Evolutionary conservation across 345 rosid species (phyloP), one percentile per base, ranked within the genome.

Genomic region (Gossypium turneri): DNA sequence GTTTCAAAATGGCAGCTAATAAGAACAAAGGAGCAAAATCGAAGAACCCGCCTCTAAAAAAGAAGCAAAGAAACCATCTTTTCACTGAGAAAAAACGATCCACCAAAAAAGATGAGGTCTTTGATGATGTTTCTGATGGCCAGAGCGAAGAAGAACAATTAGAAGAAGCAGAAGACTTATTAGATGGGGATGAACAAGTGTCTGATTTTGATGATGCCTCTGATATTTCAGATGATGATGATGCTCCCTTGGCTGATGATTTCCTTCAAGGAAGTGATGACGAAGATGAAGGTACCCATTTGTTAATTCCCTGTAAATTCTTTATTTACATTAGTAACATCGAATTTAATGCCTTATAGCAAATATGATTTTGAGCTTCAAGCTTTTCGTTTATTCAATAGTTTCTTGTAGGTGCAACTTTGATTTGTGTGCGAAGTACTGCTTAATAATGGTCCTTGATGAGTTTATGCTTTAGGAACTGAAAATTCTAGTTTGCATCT

Each of bases 211-310:
- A 52, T 56, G 66, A 77, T 52, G 93, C 80, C 61, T 88, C 90
- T 20, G 91, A 87, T 17, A 73, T 79, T 20, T 83, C 86, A 81
- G 90, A 45, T 3, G 90, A 85, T 79, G 90, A 87, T 64, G 92
- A 90, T 69, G 92, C 81, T 65, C 88, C 87, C 2, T 75, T 90
- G 27, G 86, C 90, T 6, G 88, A 87, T 68, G 91, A 88, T 80
- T 88, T 88, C 61, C 87, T 87, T 47, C 86, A 74, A 73, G 89
- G 83, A 78, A 78, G 82, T 73, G 92, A 81, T 0, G 86, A 82
- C 0, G 80, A 34, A 34, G 41, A 68, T 41, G 88, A 83, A 86
- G 95, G 91, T 88, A 61, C 15, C n/a, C 7, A 0, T 11, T 9
- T 56, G 62, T 48, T 25, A 2, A 16, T 48, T 25, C 47, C 9